Base-by-base conservation (phyloP, 768 basidiomycete genomes). In the Russula compacta region DNA sequence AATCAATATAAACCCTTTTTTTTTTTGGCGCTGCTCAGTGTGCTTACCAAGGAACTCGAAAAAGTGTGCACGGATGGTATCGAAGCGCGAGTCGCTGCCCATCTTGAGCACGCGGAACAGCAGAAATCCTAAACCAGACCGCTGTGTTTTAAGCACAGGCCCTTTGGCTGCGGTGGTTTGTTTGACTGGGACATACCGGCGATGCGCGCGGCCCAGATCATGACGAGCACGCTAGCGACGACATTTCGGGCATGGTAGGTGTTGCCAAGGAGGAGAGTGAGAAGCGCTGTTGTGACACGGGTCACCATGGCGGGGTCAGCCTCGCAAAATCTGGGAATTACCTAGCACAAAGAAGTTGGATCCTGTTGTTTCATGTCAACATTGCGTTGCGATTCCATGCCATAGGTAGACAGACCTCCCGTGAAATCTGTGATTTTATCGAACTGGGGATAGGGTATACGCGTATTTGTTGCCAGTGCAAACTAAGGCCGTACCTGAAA, bases 21-120 rank as follows among this genome's bases (percentile, higher is more conserved):
- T n/a, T n/a, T n/a, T n/a, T n/a, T n/a, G n/a, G n/a, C n/a, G n/a
- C n/a, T n/a, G n/a, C n/a, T n/a, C n/a, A n/a, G n/a, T n/a, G n/a
- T n/a, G n/a, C n/a, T n/a, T n/a, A 48, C 74, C 82, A 7, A 83
- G 71, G 67, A 86, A 86, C 65, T 82, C 83, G 74, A 82, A 81
- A 70, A 87, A 86, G 70, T 83, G 77, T 2, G 76, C 76, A 6
- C 86, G 75, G 55, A 87, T 86, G 17, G 83, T 78, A 65, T 89
- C 85, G 67, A 87, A 87, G 1, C 86, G 79, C 4, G 74, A 76
- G 65, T 89, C 86, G 65, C 79, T 81, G 1, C 85, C 85, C 8
- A 76, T 82, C 67, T 83, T 85, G 47, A 89, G 67, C 5, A 89
- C 85, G n/a, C 86, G 80, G 71, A 81, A 84, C 32, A 87, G 76